phyloP scores from a whole-genome alignment of 2,329 filamentous ascomycete genomes.

The Arachnomyces sp. region DNA sequence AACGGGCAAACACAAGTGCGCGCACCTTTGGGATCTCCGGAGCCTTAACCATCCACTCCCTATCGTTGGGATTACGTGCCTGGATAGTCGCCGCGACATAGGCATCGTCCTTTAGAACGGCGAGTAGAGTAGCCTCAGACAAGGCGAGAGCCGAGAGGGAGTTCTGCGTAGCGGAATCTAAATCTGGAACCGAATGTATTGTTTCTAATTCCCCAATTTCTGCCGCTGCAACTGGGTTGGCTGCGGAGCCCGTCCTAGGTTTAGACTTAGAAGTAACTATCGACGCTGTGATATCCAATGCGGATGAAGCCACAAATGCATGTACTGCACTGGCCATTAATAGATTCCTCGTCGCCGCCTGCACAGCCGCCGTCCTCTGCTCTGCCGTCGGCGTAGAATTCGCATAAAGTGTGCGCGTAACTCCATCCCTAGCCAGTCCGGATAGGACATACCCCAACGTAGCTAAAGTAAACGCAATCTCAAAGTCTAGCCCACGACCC shows the following conservation, averaged over 20 bases:
- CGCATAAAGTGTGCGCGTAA: conserved; percentile 64
- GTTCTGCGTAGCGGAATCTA: conserved; percentile 36
- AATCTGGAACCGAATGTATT: conserved; percentile 33
- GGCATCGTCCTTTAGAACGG: conserved; percentile 88
- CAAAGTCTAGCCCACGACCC: conserved; percentile 69
- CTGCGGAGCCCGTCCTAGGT: neutral
- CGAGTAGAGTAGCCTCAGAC: conserved; percentile 82
- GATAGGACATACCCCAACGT: conserved; percentile 69
- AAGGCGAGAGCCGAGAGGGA: conserved; percentile 54
- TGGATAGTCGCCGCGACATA: conserved; percentile 79
- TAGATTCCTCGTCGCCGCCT: conserved; percentile 67
- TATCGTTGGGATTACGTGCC: conserved; percentile 71
- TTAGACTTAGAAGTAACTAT: conserved; percentile 35
- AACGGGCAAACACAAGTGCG: conserved; percentile 75
- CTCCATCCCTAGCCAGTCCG: conserved; percentile 61
- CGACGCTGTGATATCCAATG: conserved; percentile 44
- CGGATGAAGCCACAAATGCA: conserved; percentile 57
- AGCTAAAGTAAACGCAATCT: conserved; percentile 70
- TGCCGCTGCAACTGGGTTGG: conserved; percentile 3
- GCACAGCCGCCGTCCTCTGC: conserved; percentile 62
- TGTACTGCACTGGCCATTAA: conserved; percentile 74
- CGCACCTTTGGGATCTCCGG: conserved; percentile 83
- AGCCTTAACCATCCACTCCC: conserved; percentile 93
- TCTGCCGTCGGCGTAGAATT: conserved; percentile 56
- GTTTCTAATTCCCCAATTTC: conserved; percentile 2